Conservation (phyloP, 2,329 filamentous ascomycete genomes). For the Paecilomyces sp. region DNA sequence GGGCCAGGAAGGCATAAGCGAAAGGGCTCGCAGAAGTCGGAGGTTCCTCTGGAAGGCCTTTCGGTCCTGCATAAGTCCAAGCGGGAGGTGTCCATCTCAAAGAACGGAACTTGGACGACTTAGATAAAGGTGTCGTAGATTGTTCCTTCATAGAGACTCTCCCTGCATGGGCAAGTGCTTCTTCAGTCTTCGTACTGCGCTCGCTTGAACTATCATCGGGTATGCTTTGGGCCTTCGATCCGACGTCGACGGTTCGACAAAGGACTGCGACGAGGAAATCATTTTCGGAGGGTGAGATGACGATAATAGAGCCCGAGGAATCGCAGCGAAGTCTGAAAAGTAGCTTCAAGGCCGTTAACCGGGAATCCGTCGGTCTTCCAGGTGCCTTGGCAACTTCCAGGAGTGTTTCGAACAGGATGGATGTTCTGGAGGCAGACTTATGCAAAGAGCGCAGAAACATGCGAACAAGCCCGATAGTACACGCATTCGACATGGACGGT, state of each 20-base stretch:
- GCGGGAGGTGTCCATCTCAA: slow-evolving; percentile 38
- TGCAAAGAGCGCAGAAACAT: slow-evolving; percentile 72
- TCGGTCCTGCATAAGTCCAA: slow-evolving; percentile 52
- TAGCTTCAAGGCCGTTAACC: slow-evolving; percentile 67
- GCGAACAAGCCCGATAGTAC: slow-evolving; percentile 62
- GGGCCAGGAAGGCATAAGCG: slow-evolving; percentile 42
- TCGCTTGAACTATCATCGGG: slow-evolving; percentile 35
- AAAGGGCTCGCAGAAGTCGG: slow-evolving; percentile 42
- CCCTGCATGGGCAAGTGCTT: slow-evolving; percentile 18
- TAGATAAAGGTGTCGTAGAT: slow-evolving; percentile 19
- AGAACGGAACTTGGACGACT: slow-evolving; percentile 22
- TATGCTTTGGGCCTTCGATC: slow-evolving; percentile 34
- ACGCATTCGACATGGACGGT: slow-evolving; percentile 50
- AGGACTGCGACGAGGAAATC: slow-evolving; percentile 65
- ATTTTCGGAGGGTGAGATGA: slow-evolving; percentile 64
- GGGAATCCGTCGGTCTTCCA: slow-evolving; percentile 59
- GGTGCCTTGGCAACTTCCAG: slow-evolving; percentile 56
- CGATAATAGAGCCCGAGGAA: slow-evolving; percentile 67
- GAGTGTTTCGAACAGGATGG: slow-evolving; percentile 55
- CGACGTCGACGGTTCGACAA: slow-evolving; percentile 54
- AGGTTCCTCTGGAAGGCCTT: slow-evolving; percentile 49
- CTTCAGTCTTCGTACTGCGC: slow-evolving; percentile 29
- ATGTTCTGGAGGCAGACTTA: slow-evolving; percentile 56
- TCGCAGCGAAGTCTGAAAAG: slow-evolving; percentile 79
- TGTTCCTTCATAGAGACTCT: slow-evolving; percentile 25